These are phyloP conservation scores for Singerocomus rubriflavus DNA, from an alignment of 1,284 basidiomycete genomes.

Conservation along the genomic window DNA sequence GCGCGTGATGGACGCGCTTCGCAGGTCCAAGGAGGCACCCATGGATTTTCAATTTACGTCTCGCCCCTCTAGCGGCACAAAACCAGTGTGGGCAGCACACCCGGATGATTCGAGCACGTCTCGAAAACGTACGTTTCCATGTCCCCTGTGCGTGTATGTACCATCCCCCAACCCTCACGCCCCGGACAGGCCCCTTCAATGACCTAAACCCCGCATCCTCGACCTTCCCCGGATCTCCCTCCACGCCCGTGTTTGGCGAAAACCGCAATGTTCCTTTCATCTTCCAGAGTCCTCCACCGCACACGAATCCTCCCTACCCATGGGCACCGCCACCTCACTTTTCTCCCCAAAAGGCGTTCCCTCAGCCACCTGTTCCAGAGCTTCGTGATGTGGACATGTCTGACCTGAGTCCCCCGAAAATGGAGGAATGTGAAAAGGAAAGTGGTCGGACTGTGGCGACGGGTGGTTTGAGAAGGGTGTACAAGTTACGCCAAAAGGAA, in stretches of 20 bases:
- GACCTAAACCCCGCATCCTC: conserved; percentile 47
- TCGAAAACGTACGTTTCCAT: conserved; percentile 58
- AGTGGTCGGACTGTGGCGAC: conserved; percentile 51
- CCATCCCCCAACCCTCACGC: conserved; percentile 10
- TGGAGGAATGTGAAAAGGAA: conserved; percentile 40
- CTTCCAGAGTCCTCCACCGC: conserved; percentile 54
- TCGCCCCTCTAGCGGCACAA: conserved; percentile 45
- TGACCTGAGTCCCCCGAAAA: conserved; percentile 60
- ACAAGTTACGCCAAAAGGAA: conserved; percentile 55
- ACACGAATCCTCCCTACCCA: conserved; percentile 45
- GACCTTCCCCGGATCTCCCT: conserved; percentile 40
- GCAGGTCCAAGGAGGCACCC: conserved; percentile 68
- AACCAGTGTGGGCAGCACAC: conserved; percentile 54
- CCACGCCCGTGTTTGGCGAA: conserved; percentile 55
- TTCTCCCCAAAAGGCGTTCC: conserved; percentile 58
- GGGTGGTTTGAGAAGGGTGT: conserved; percentile 71
- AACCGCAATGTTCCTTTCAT: conserved; percentile 68
- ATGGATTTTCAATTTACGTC: conserved; percentile 78
- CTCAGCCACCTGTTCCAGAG: conserved; percentile 43
- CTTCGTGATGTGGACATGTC: conserved; percentile 69
- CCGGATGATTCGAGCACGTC: conserved; percentile 48
- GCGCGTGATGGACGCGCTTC: conserved; percentile 28
- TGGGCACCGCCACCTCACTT: conserved; percentile 64
- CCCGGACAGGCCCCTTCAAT: conserved; percentile 49
- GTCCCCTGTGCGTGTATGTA: conserved; percentile 20